A percentile compares a stretch with the other conserved stretches of the same genome.
phyloP scores from a whole-genome alignment of 2,329 filamentous ascomycete species.

The Aspergillus chevalieri region DNA sequence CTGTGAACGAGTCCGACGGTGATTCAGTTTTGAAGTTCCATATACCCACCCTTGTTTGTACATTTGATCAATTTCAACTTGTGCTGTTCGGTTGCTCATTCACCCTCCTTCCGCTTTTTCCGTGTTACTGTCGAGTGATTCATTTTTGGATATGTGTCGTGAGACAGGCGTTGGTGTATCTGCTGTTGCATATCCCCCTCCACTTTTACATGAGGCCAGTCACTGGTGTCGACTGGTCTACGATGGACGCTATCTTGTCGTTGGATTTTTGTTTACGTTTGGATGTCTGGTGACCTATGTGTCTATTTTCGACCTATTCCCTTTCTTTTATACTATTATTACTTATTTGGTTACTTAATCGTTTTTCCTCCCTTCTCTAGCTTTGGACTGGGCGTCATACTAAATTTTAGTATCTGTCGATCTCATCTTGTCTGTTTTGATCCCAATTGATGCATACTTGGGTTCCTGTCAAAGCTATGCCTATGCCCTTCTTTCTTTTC shows the following conservation, averaged over 20 bases:
- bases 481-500: slow-evolving; percentile 6
- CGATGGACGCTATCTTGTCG: slow-evolving; percentile 3
- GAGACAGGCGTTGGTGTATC: slow-evolving; percentile 34
- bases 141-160: slow-evolving; percentile 23
- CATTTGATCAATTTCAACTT: slow-evolving; percentile 23
- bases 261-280: not conserved
- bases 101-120: slow-evolving; percentile 12
- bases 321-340: slow-evolving; percentile 16
- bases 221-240: slow-evolving; percentile 9
- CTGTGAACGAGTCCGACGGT: slow-evolving; percentile 31
- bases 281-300: slow-evolving; percentile 11
- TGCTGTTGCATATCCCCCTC: slow-evolving; percentile 23
- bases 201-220: slow-evolving; percentile 8
- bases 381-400: too few species aligned
- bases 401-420: not conserved
- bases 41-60: slow-evolving; percentile 38
- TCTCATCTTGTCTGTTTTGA: not conserved
- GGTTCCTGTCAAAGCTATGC: not conserved
- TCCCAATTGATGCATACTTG: not conserved
- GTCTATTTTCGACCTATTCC: slow-evolving; percentile 7
- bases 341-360: slow-evolving; percentile 20
- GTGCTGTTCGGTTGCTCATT: slow-evolving; percentile 18
- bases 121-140: slow-evolving; percentile 17
- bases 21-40: slow-evolving; percentile 28
- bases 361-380: slow-evolving; percentile 3